Evolutionary conservation across 805 yeast genomes (phyloP).

Genomic region (Clavispora fructus): DNA sequence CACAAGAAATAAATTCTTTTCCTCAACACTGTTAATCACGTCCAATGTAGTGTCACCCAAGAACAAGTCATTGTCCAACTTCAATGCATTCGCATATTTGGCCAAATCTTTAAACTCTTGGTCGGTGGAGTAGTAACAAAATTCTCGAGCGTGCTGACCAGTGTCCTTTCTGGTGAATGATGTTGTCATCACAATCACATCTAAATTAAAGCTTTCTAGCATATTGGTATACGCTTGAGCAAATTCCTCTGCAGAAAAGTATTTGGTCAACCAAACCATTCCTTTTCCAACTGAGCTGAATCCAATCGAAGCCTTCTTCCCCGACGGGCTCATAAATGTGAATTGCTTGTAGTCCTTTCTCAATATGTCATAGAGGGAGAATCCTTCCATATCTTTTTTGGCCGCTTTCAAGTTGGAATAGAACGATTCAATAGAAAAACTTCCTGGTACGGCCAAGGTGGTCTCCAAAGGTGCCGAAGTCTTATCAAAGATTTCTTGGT

Average conservation of each 20-base stretch:
- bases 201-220: slow-evolving; percentile 19
- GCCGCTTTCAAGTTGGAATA: slow-evolving; percentile 34
- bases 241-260: slow-evolving; percentile 20
- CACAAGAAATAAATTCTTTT: slow-evolving; percentile 15
- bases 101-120: slow-evolving; percentile 15
- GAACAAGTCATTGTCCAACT: slow-evolving; percentile 23
- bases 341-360: slow-evolving; percentile 84
- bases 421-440: slow-evolving; percentile 14
- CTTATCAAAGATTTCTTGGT: slow-evolving; percentile 21
- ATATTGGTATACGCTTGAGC: slow-evolving; percentile 17
- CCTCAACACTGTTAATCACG: slow-evolving; percentile 11
- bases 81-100: slow-evolving; percentile 17
- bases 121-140: slow-evolving; percentile 21
- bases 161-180: slow-evolving; percentile 33
- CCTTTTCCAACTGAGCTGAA: slow-evolving; percentile 72
- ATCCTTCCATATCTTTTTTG: slow-evolving; percentile 63
- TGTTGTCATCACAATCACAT: slow-evolving; percentile 31
- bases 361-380: slow-evolving; percentile 57
- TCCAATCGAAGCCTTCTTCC: slow-evolving; percentile 45
- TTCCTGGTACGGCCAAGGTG: background rate
- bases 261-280: slow-evolving; percentile 44
- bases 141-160: slow-evolving; percentile 31
- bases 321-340: slow-evolving; percentile 23
- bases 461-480: background rate
- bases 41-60: slow-evolving; percentile 10